These are phyloP conservation scores for Arthrobotrys musiformis DNA, from an alignment of 2,329 filamentous ascomycete species.

Conservation along the genomic window DNA sequence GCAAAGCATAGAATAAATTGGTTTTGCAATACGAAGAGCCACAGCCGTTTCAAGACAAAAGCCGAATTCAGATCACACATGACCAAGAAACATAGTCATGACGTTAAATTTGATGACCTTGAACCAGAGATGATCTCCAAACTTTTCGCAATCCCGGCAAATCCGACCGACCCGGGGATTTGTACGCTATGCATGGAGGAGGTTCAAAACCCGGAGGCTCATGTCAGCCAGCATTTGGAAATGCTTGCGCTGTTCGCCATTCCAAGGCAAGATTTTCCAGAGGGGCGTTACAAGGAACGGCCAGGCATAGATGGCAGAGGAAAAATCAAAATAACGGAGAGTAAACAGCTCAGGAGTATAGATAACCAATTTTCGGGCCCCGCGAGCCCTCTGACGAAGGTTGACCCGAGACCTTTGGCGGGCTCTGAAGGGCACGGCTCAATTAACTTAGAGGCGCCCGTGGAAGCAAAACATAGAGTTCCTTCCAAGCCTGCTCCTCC, in stretches of 20 bases:
- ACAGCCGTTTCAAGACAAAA: background rate
- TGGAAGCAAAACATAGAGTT: no score
- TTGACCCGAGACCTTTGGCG: background rate
- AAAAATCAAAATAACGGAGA: background rate
- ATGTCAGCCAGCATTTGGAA: background rate
- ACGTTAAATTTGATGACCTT: background rate
- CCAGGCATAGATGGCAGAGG: background rate
- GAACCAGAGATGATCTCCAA: background rate
- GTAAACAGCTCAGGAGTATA: background rate
- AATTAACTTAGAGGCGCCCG: background rate
- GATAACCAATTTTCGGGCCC: background rate
- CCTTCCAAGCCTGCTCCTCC: background rate
- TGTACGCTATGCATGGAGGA: background rate
- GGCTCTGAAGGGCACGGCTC: background rate
- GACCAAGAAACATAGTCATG: background rate
- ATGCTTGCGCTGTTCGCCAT: background rate
- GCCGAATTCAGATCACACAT: background rate
- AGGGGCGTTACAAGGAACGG: background rate
- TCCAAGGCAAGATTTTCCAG: background rate
- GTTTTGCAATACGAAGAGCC: slow-evolving; percentile 49
- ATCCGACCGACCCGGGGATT: background rate
- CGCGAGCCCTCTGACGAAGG: background rate
- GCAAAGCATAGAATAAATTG: slow-evolving; percentile 60
- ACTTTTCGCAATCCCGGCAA: background rate
- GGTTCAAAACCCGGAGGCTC: background rate